Evolutionary conservation across 2,329 filamentous ascomycete species (phyloP).

Genomic region (Aureobasidium sp.): DNA sequence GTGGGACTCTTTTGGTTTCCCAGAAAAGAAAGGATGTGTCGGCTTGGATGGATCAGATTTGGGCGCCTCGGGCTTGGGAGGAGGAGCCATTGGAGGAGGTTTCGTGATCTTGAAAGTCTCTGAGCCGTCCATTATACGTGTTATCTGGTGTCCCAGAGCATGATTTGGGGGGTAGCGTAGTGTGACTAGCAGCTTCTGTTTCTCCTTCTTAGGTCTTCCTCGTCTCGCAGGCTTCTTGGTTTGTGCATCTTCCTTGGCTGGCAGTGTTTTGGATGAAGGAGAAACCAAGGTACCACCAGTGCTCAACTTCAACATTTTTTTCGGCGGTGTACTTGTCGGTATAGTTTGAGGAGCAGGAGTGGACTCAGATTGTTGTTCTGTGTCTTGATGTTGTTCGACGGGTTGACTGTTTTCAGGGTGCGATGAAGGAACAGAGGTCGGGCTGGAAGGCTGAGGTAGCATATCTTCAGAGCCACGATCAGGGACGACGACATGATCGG

Average conservation of each 20-base stretch:
- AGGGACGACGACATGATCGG: neutral
- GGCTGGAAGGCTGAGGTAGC: slow-evolving; percentile 7
- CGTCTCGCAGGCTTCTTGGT: slow-evolving; percentile 19
- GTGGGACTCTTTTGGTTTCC: slow-evolving; percentile 36
- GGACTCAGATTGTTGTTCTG: neutral
- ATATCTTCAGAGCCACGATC: slow-evolving; percentile 9
- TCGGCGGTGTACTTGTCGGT: slow-evolving; percentile 19
- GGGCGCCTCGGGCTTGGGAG: slow-evolving; percentile 21
- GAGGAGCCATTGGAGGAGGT: slow-evolving; percentile 5
- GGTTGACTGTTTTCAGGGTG: slow-evolving; percentile 1
- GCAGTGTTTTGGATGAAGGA: slow-evolving; percentile 26
- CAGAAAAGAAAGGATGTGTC: slow-evolving; percentile 63
- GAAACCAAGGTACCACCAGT: slow-evolving; percentile 39
- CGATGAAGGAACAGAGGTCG: slow-evolving; percentile 1
- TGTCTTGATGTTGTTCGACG: neutral
- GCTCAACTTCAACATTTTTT: slow-evolving; percentile 32
- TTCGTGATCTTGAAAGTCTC: slow-evolving; percentile 19
- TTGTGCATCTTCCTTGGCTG: slow-evolving; percentile 13
- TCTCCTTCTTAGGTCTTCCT: slow-evolving; percentile 22
- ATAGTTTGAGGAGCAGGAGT: too few relatives aligned
- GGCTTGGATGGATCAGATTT: slow-evolving; percentile 33
- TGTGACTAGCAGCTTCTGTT: slow-evolving; percentile 19
- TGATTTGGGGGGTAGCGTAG: slow-evolving; percentile 40
- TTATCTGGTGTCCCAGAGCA: slow-evolving; percentile 52
- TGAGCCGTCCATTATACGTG: slow-evolving; percentile 48